Conservation (phyloP, 140 eudicot genomes). For the Eryngium alpinum region DNA sequence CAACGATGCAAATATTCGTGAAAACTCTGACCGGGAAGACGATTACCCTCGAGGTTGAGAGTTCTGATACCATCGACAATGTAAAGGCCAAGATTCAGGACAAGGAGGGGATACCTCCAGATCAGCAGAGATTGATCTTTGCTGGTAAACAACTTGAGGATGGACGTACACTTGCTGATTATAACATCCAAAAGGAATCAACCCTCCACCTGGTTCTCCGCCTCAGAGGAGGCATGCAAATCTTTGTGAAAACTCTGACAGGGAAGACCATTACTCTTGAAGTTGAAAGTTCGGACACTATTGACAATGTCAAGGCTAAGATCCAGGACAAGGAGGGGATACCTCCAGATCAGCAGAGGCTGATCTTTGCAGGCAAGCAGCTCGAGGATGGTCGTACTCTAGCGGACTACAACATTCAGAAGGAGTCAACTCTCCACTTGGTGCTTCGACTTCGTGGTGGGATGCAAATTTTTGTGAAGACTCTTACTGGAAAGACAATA, state of each 20-base stretch:
- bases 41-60: background rate
- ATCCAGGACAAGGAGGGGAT: background rate
- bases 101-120: background rate
- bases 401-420: background rate
- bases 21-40: background rate
- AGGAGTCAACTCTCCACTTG: background rate
- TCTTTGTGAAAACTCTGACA: background rate
- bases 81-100: background rate
- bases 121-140: background rate
- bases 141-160: slow-evolving; percentile 6
- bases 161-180: background rate
- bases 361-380: slow-evolving; percentile 7
- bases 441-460: slow-evolving; percentile 4
- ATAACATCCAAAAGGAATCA: background rate
- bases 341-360: background rate
- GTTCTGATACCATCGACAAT: background rate
- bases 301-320: background rate
- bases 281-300: background rate
- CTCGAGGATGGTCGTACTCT: slow-evolving; percentile 1
- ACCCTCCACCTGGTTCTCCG: background rate
- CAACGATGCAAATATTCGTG: background rate
- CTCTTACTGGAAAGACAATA: background rate
- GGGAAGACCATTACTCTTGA: background rate
- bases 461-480: slow-evolving; percentile 3
- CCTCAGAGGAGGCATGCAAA: background rate